These are phyloP conservation scores for Tilletia setariae DNA, from an alignment of 1,284 basidiomycete genomes.

Conservation along the genomic window DNA sequence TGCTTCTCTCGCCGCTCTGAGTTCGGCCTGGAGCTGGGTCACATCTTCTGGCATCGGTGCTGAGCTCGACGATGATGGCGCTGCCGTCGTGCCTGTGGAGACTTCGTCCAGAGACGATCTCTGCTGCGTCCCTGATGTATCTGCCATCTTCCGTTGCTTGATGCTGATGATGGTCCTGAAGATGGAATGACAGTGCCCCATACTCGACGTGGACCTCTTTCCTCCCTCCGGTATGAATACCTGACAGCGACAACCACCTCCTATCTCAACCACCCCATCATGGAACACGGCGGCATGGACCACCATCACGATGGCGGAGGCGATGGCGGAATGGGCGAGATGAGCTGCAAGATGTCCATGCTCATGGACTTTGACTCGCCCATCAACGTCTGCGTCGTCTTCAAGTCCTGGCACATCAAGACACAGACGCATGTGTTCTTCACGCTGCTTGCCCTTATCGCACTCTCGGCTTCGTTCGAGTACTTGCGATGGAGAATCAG, in stretches of 20 bases:
- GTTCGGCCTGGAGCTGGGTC: conserved; percentile 23
- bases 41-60: background rate
- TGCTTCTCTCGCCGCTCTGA: conserved; percentile 61
- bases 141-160: too few species aligned
- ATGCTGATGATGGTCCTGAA: background rate
- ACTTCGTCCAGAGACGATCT: background rate
- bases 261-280: background rate
- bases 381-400: background rate
- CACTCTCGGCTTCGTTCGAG: conserved; percentile 4
- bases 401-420: background rate
- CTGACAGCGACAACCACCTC: background rate
- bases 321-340: background rate
- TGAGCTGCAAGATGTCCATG: conserved; percentile 1
- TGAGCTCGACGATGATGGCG: background rate
- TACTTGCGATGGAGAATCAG: conserved; percentile 10
- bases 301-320: background rate
- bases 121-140: too few species aligned
- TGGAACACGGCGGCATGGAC: conserved; percentile 16
- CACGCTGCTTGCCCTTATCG: conserved; percentile 7
- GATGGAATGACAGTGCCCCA: background rate
- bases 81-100: background rate
- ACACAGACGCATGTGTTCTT: conserved; percentile 4
- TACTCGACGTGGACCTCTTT: background rate
- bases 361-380: conserved; percentile 6
- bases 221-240: background rate